Evolutionary conservation across 164 flowering plant genomes (phyloP).

Genomic region (Berberis thunbergii): DNA sequence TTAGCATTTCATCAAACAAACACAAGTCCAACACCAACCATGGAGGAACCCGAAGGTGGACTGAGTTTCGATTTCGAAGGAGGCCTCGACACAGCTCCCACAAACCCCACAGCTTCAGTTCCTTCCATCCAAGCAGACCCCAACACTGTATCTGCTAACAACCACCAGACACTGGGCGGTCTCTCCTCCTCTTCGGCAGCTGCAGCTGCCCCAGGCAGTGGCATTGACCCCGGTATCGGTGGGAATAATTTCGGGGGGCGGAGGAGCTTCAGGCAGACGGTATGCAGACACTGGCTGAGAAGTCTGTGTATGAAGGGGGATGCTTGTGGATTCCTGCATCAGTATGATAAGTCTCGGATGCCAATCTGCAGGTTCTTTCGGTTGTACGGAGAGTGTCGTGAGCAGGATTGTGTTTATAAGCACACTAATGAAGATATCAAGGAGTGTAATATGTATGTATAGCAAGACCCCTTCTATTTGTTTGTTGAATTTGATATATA

Average conservation of each 20-base stretch:
- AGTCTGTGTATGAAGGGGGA: conserved; percentile 98
- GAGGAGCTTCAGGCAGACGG: conserved; percentile 93
- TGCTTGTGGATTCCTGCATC: conserved; percentile 98
- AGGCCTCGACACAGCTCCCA: conserved; percentile 62
- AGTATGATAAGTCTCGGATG: conserved; percentile 94
- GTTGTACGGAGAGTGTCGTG: conserved; percentile 89
- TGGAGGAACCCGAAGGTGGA: conserved; percentile 88
- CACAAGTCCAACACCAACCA: conserved; percentile 4
- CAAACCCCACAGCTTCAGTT: conserved; percentile 42
- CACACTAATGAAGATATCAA: conserved; percentile 97
- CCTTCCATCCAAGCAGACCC: conserved; percentile 25
- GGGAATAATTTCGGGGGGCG: conserved; percentile 9
- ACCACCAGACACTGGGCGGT: conserved; percentile 3
- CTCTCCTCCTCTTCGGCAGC: conserved; percentile 2
- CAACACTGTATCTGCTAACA: conserved; percentile 8
- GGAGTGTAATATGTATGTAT: conserved; percentile 87
- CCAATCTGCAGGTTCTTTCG: conserved; percentile 91
- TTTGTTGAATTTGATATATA: background rate
- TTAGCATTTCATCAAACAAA: too few relatives aligned
- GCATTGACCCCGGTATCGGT: conserved; percentile 12
- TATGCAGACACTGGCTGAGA: conserved; percentile 97
- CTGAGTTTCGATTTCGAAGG: conserved; percentile 97
- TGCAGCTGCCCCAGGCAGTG: conserved; percentile 6
- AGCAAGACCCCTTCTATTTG: too few relatives aligned
- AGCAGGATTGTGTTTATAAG: conserved; percentile 96